Base-by-base conservation (phyloP, 1,284 basidiomycete genomes). In the Trichosporon coremiiforme region DNA sequence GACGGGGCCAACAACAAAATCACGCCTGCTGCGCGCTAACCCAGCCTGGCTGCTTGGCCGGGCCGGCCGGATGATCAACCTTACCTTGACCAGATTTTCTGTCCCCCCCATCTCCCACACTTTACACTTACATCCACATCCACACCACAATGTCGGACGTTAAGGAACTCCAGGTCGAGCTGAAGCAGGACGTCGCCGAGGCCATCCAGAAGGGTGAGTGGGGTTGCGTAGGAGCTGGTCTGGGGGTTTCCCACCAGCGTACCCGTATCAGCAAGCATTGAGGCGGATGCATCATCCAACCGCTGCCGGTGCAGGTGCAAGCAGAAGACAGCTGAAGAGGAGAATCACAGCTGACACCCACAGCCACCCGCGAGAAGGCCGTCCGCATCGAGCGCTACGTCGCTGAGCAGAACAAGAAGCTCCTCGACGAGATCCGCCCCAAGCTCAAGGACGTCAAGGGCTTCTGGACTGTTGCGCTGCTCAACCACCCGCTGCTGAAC, bases 391-490 rank as follows among this genome's bases (percentile, higher is more conserved):
- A 71, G 53, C 74, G 75, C 65, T 76, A 71, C 68, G 68, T 68
- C 20, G 70, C 71, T 38, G 55, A 76, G 65, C 74, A 81, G 74
- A 79, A 75, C 20, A 45, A 68, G 17, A 68, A 72, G 33, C 75
- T 77, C 68, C 75, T 82, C 57, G 63, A 71, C 12, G 33, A 72
- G 25, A 53, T 81, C 15, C 69, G 76, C 45, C 68, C 70, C 13
- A 75, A 77, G 70, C 74, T 79, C 68, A 79, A 80, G 74, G 75
- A 73, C 45, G 67, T 81, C 22, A 73, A 78, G 53, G 68, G 74
- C 20, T 83, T 83, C 73, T 83, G 81, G 81, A 70, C 72, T 5
- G 71, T 72, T 15, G 70, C 75, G n/a, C 66, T 83, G 29, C 80
- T 82, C 64, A 66, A 74, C 63, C 75, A 78, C 66, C 66, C 66